Base-by-base conservation (phyloP, 2,329 filamentous ascomycete genomes). In the Penicillium occitanis region DNA sequence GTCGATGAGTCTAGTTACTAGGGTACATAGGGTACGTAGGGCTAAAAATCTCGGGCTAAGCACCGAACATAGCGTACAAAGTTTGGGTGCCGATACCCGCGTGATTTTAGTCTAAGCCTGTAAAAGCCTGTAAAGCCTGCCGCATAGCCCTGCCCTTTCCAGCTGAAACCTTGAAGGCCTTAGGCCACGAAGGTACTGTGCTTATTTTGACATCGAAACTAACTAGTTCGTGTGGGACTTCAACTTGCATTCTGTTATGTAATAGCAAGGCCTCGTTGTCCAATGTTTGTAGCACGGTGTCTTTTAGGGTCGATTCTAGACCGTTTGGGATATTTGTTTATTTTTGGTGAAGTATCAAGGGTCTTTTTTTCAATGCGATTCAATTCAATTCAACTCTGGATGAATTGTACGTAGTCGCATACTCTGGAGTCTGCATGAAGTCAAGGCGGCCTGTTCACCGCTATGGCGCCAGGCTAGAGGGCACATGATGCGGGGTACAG, bases 401-500 rank as follows among this genome's bases (percentile, higher is more conserved):
- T 37, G 35, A 37, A 14, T 37, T 37, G 35, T 37, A 33, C 30
- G 30, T 10, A 33, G 30, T 33, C 30, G 30, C 30, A 33, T 33
- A 33, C 30, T 33, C 30, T 33, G 30, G 30, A 33, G 19, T 13
- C 48, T 17, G 48, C 13, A 53, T 53, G 51, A 55, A 55, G 22
- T 60, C 5, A 44, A 3, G 22, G 37, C 13, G 37, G 19, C 17
- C 51, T 55, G 53, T 57, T 57, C 53, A 57, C 53, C 57, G 57
- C 57, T 42, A 19, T 51, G 48, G 48, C 48, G 46, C 25, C 25
- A 35, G 60, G 60, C 19, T 55, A 35, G 14, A 2, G 6, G 48
- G 61, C 61, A 57, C 61, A 63, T 63, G 62, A 64, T 50, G 62
- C 62, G 62, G 62, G 62, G 62, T 64, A 64, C 62, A 64, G 62